Percentiles rank a stretch among this genome's conserved stretches.
Conservation (phyloP, 192 early-diverging fungal genomes). For the Gorgonomyces haynaldii region DNA sequence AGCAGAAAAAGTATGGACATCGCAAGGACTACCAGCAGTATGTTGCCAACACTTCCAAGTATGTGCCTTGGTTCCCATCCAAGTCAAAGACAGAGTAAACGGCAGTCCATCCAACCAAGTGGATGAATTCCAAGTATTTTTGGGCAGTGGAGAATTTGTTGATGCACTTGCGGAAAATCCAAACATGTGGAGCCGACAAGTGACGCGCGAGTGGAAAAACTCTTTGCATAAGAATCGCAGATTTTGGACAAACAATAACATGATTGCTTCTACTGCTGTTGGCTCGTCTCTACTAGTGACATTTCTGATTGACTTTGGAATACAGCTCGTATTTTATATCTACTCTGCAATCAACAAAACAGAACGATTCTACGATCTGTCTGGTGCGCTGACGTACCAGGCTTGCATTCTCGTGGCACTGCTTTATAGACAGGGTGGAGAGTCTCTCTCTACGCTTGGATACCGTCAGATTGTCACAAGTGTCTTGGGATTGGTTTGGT, state of each 20-base stretch:
- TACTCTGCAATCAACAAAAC: conserved; percentile 29
- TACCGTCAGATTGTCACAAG: conserved; percentile 31
- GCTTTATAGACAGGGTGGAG: conserved; percentile 12
- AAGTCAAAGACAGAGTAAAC: conserved; percentile 1
- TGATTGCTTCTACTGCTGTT: too few relatives aligned
- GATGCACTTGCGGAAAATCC: too few relatives aligned
- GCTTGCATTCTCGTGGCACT: conserved; percentile 30
- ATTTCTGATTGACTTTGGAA: conserved; percentile 31
- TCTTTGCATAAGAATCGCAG: too few relatives aligned
- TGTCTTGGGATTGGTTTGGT: conserved; percentile 26
- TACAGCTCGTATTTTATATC: conserved; percentile 35
- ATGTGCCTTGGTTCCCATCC: background rate
- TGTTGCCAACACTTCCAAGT: background rate
- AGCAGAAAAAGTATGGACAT: conserved; percentile 20
- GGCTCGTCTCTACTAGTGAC: conserved; percentile 24
- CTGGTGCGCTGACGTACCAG: conserved; percentile 33
- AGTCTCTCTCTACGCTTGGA: conserved; percentile 7
- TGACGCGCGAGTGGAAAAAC: too few relatives aligned
- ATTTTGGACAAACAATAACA: too few relatives aligned
- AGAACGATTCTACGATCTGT: conserved; percentile 36
- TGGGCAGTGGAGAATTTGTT: too few relatives aligned
- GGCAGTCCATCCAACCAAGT: too few relatives aligned
- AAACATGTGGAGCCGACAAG: too few relatives aligned
- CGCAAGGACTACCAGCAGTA: background rate
- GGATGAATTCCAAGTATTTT: too few relatives aligned